Percentiles rank a stretch among this genome's conserved stretches.
These are phyloP conservation scores for Agaricus sinodeliciosus DNA, from an alignment of 768 basidiomycete species.

Conservation along the genomic window DNA sequence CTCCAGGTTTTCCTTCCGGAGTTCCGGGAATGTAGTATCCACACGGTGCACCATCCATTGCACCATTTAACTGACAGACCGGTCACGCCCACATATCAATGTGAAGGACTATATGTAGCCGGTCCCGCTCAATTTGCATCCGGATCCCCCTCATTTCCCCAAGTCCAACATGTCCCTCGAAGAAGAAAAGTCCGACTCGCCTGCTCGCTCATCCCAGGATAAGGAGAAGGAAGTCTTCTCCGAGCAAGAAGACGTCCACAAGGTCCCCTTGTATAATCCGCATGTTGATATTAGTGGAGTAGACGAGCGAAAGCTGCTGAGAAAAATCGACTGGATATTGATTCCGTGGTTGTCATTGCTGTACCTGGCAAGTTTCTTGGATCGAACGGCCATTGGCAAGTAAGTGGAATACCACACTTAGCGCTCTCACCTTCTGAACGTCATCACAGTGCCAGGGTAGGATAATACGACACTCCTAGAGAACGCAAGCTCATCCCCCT, in stretches of 20 bases:
- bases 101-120: neutral
- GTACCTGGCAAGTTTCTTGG: slow-evolving; percentile 66
- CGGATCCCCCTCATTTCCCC: neutral
- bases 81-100: neutral
- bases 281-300: slow-evolving; percentile 8
- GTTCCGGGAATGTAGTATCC: too few species aligned
- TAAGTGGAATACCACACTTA: slow-evolving; percentile 19
- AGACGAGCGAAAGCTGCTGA: slow-evolving; percentile 61
- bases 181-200: neutral
- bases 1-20: too few species aligned
- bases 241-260: neutral
- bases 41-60: too few species aligned
- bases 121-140: neutral
- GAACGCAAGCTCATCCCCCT: neutral
- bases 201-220: slow-evolving; percentile 2
- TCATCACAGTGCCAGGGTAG: slow-evolving; percentile 37
- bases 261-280: slow-evolving; percentile 9
- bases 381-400: slow-evolving; percentile 48
- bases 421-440: slow-evolving; percentile 7
- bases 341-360: slow-evolving; percentile 70
- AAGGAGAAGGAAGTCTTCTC: neutral
- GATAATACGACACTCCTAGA: neutral
- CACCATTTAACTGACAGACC: too few species aligned
- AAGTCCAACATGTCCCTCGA: neutral
- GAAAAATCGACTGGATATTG: slow-evolving; percentile 64